Conservation (phyloP, 2,329 filamentous ascomycete species). For the Neonectria magnoliae region DNA sequence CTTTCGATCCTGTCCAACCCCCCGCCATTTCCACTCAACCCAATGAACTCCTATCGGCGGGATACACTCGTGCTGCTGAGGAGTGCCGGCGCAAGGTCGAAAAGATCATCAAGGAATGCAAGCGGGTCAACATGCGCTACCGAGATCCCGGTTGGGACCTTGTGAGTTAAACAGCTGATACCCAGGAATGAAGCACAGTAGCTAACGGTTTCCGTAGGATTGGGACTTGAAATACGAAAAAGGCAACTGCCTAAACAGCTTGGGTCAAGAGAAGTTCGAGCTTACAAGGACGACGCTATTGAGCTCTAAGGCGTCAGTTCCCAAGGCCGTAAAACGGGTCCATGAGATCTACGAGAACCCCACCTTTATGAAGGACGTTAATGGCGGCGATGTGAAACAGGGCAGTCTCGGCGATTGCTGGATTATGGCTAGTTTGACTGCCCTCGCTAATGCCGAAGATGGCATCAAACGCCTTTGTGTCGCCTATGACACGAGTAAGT, state of each 20-base stretch:
- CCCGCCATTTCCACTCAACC: slow-evolving; percentile 61
- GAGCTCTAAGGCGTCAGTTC: slow-evolving; percentile 62
- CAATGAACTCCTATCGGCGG: slow-evolving; percentile 68
- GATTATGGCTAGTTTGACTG: slow-evolving; percentile 82
- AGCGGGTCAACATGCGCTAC: slow-evolving; percentile 82
- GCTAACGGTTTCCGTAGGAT: slow-evolving; percentile 54
- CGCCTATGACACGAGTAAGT: slow-evolving; percentile 71
- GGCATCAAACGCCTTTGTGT: slow-evolving; percentile 80
- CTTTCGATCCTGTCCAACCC: slow-evolving; percentile 68
- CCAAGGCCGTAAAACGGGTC: slow-evolving; percentile 79
- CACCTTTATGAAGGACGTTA: slow-evolving; percentile 72
- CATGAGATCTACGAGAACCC: slow-evolving; percentile 81
- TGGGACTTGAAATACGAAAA: slow-evolving; percentile 75
- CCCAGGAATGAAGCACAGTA: background rate
- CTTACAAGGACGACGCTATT: slow-evolving; percentile 56
- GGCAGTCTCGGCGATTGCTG: slow-evolving; percentile 84
- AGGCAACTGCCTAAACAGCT: slow-evolving; percentile 64
- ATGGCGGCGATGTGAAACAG: slow-evolving; percentile 80
- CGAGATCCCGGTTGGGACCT: slow-evolving; percentile 71
- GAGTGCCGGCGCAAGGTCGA: slow-evolving; percentile 71
- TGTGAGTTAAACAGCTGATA: slow-evolving; percentile 49
- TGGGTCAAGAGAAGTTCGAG: slow-evolving; percentile 63
- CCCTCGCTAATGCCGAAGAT: slow-evolving; percentile 76
- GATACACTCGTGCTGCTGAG: slow-evolving; percentile 71
- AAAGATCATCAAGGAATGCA: slow-evolving; percentile 73